These are phyloP conservation scores for Hanseniaspora mollemarum DNA, from an alignment of 805 yeast species.

Conservation along the genomic window DNA sequence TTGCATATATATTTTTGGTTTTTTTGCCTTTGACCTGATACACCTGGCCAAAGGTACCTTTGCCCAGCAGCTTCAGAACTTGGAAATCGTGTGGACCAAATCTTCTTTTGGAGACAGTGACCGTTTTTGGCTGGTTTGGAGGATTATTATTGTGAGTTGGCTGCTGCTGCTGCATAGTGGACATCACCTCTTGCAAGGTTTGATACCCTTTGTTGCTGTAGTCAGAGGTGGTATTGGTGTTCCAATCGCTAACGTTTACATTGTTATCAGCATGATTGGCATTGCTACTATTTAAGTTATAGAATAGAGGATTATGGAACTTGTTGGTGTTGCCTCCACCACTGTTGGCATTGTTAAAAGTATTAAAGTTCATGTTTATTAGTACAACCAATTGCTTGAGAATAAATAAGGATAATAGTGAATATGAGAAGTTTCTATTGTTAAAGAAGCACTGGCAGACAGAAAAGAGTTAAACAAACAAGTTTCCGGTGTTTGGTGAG, in stretches of 20 bases:
- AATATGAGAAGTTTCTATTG: background rate
- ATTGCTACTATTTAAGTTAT: constrained; percentile 7
- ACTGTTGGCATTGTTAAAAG: background rate
- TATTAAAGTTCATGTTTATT: background rate
- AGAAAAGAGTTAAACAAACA: too few relatives aligned
- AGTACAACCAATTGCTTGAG: background rate
- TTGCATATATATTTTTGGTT: constrained; percentile 84
- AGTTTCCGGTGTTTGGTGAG: too few relatives aligned
- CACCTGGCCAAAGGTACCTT: constrained; percentile 96
- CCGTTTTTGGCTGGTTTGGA: background rate
- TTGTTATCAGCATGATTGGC: constrained; percentile 8
- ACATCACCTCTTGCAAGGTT: constrained; percentile 13
- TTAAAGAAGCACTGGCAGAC: too few relatives aligned
- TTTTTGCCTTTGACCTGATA: constrained; percentile 90
- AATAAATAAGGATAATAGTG: background rate
- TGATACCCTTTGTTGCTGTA: constrained; percentile 14
- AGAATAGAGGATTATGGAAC: constrained; percentile 12
- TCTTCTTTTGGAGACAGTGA: background rate
- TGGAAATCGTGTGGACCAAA: constrained; percentile 94
- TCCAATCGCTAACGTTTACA: background rate
- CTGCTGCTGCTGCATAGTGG: constrained; percentile 10
- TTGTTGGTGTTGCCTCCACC: background rate
- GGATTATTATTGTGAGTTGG: background rate
- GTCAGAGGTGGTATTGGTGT: constrained; percentile 4
- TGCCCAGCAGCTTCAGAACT: constrained; percentile 78